These are phyloP conservation scores for Fusarium beomiforme DNA, from an alignment of 2,329 filamentous ascomycete genomes.

Conservation along the genomic window DNA sequence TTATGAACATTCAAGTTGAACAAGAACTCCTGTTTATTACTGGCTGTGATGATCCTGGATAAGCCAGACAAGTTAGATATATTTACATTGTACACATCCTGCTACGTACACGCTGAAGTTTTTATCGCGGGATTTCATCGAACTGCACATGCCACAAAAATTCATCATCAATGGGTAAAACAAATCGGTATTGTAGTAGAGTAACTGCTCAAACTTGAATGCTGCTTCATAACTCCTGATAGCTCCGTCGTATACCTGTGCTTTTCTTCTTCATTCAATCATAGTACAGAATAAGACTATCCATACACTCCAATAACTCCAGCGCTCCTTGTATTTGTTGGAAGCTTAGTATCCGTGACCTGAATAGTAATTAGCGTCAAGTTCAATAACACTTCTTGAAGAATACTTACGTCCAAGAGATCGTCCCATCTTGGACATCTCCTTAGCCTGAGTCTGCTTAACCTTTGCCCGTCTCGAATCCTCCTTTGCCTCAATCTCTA, in stretches of 20 bases:
- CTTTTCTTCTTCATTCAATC: slow-evolving; percentile 21
- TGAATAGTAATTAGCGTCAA: not conserved
- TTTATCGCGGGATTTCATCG: not conserved
- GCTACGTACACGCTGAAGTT: not conserved
- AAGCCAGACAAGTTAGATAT: too few species aligned
- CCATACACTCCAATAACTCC: not conserved
- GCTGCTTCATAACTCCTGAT: not conserved
- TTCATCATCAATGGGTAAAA: not conserved
- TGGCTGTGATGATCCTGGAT: not conserved
- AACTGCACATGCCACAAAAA: not conserved
- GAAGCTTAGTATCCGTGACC: slow-evolving; percentile 20
- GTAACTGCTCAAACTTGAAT: not conserved
- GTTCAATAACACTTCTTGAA: rapidly evolving
- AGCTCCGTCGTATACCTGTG: not conserved
- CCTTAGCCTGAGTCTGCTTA: slow-evolving; percentile 72
- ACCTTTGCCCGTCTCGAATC: slow-evolving; percentile 73
- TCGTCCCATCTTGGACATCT: slow-evolving; percentile 74
- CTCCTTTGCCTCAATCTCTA: slow-evolving; percentile 73
- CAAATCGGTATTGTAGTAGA: slow-evolving; percentile 11
- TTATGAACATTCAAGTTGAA: too few species aligned
- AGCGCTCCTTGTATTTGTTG: rapidly evolving
- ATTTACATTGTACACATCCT: too few species aligned
- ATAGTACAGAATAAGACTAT: slow-evolving; percentile 1
- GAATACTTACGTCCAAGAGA: slow-evolving; percentile 70
- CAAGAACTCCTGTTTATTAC: too few species aligned